These are phyloP conservation scores for Hortiboletus campestris DNA, from an alignment of 768 basidiomycete species.

Conservation along the genomic window DNA sequence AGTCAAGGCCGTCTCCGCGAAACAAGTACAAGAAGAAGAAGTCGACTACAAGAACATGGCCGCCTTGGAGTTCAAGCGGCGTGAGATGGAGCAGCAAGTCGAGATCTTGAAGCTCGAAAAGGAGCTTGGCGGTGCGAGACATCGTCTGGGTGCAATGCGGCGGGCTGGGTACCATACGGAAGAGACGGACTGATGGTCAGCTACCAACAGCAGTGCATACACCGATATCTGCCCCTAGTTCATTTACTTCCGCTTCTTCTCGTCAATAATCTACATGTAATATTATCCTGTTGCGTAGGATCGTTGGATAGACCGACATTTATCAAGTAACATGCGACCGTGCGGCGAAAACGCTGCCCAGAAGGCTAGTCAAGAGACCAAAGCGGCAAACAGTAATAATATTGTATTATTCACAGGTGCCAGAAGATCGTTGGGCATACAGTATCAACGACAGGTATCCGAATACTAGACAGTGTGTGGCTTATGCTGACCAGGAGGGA, in stretches of 20 bases:
- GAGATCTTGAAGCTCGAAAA: constrained; percentile 96
- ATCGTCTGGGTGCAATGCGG: constrained; percentile 80
- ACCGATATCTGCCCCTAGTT: background rate
- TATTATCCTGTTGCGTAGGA: constrained; percentile 11
- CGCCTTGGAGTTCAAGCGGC: constrained; percentile 90
- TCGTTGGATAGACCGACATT: background rate
- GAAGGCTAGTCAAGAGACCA: background rate
- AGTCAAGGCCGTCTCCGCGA: constrained; percentile 91
- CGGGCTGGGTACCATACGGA: constrained; percentile 88
- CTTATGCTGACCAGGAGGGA: background rate
- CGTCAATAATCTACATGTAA: constrained; percentile 27
- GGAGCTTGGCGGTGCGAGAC: constrained; percentile 84
- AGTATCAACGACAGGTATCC: background rate
- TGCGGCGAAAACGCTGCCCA: background rate
- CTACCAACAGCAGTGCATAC: background rate
- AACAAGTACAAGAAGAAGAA: constrained; percentile 77
- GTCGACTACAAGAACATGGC: constrained; percentile 89
- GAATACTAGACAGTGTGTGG: background rate
- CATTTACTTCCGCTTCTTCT: constrained; percentile 11
- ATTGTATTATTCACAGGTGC: too few relatives aligned
- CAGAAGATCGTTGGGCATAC: background rate
- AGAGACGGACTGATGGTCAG: constrained; percentile 58
- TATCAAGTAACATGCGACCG: background rate
- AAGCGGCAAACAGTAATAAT: background rate
- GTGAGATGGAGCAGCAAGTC: constrained; percentile 99